These are phyloP conservation scores for Leishmania mexicana DNA, from an alignment of 208 protist species.

Conservation along the genomic window DNA sequence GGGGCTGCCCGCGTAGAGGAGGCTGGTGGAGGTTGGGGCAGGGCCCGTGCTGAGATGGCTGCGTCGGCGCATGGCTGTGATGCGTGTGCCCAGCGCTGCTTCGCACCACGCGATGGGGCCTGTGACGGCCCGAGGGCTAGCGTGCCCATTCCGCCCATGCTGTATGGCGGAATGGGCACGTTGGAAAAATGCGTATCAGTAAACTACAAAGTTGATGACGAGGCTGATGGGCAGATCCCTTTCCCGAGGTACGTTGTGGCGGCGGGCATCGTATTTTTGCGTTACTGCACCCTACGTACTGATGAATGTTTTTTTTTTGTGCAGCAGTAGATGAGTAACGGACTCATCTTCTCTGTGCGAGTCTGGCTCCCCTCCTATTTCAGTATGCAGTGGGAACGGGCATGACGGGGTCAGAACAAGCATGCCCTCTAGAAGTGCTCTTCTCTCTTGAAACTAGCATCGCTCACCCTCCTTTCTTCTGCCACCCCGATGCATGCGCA, in stretches of 20 bases:
- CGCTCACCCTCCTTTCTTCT: background rate
- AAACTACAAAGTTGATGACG: background rate
- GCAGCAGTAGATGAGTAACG: background rate
- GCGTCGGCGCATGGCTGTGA: background rate
- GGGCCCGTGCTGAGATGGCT: background rate
- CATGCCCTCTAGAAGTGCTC: background rate
- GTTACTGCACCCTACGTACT: background rate
- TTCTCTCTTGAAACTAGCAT: background rate
- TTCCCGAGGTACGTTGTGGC: background rate
- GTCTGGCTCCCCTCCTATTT: background rate
- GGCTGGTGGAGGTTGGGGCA: background rate
- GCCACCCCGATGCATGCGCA: background rate
- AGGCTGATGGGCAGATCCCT: background rate
- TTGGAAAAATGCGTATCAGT: background rate
- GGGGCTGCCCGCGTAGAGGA: background rate
- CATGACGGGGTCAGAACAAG: background rate
- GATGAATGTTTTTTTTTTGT: background rate
- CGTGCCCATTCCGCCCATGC: background rate
- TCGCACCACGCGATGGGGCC: background rate
- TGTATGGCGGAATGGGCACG: background rate
- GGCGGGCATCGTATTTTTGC: background rate
- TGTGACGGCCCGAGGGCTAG: background rate
- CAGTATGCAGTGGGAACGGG: background rate
- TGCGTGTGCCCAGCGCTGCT: background rate
- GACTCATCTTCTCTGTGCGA: background rate